A percentile compares a stretch with the other conserved stretches of the same genome.
Conservation (phyloP, 805 yeast genomes). For the Wickerhamomyces queroliae region DNA sequence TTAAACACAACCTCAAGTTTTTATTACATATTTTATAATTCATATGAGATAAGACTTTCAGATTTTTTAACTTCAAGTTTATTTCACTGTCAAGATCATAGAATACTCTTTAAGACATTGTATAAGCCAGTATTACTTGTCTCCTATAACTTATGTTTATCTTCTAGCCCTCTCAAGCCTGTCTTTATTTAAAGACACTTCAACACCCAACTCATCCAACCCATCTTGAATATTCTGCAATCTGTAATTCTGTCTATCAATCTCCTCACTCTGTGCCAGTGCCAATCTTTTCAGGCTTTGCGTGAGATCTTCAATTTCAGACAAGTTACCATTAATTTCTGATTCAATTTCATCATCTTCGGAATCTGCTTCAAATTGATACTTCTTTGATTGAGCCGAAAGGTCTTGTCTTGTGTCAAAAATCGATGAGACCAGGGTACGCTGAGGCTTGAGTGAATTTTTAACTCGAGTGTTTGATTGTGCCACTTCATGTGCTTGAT, state of each 20-base stretch:
- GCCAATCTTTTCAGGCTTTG: slow-evolving; percentile 71
- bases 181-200: slow-evolving; percentile 75
- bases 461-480: slow-evolving; percentile 66
- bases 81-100: too few relatives aligned
- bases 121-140: too few relatives aligned
- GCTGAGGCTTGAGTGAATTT: slow-evolving; percentile 44
- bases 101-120: too few relatives aligned
- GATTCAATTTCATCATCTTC: slow-evolving; percentile 93
- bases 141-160: too few relatives aligned
- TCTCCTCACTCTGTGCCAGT: slow-evolving; percentile 64
- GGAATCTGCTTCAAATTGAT: slow-evolving; percentile 82
- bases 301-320: slow-evolving; percentile 66
- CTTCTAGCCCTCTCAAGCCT: too few relatives aligned
- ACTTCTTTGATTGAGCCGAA: slow-evolving; percentile 51
- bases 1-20: too few relatives aligned
- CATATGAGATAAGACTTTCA: too few relatives aligned
- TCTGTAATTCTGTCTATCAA: slow-evolving; percentile 71
- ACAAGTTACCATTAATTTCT: slow-evolving; percentile 78
- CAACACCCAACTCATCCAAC: slow-evolving; percentile 79
- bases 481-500: slow-evolving; percentile 51
- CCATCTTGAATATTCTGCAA: slow-evolving; percentile 74
- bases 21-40: too few relatives aligned
- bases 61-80: too few relatives aligned
- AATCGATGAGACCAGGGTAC: slow-evolving; percentile 25
- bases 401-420: slow-evolving; percentile 31